These are phyloP conservation scores for Beta vulgaris DNA, from an alignment of 148 eudicot genomes.

Conservation along the genomic window DNA sequence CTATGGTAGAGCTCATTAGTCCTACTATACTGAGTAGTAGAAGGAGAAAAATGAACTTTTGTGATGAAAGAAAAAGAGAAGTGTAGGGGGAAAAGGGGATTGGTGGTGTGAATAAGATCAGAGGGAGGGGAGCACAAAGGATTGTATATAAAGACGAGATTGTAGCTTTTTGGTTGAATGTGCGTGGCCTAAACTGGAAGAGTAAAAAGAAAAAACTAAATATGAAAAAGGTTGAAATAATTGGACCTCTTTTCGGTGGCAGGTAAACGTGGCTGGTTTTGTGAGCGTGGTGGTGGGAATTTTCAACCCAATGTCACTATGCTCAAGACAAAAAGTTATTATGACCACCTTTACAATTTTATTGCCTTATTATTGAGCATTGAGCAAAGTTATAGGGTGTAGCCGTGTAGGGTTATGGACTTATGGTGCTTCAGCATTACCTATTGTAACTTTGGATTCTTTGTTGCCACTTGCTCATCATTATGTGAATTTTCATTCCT, in stretches of 20 bases:
- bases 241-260: neutral
- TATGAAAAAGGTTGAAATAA: neutral
- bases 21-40: conserved; percentile 9
- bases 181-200: conserved; percentile 5
- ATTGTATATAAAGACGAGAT: conserved; percentile 58
- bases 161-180: conserved; percentile 31
- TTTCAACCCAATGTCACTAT: conserved; percentile 7
- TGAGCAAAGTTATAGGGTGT: conserved; percentile 1
- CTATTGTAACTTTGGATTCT: neutral
- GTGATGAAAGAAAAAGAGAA: neutral
- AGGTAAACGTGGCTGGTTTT: neutral
- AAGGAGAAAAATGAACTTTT: conserved; percentile 3
- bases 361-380: conserved; percentile 18
- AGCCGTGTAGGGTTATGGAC: neutral
- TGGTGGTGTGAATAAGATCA: conserved; percentile 2
- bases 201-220: neutral
- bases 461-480: conserved; percentile 5
- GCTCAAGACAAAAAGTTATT: conserved; percentile 18
- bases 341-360: conserved; percentile 14
- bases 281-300: conserved; percentile 1
- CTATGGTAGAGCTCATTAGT: neutral
- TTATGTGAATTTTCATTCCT: neutral
- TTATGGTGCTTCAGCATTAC: neutral
- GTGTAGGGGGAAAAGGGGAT: conserved; percentile 1
- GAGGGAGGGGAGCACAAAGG: conserved; percentile 17